Conservation (phyloP, 495 filamentous ascomycete genomes). For the Tricharina praecox region DNA sequence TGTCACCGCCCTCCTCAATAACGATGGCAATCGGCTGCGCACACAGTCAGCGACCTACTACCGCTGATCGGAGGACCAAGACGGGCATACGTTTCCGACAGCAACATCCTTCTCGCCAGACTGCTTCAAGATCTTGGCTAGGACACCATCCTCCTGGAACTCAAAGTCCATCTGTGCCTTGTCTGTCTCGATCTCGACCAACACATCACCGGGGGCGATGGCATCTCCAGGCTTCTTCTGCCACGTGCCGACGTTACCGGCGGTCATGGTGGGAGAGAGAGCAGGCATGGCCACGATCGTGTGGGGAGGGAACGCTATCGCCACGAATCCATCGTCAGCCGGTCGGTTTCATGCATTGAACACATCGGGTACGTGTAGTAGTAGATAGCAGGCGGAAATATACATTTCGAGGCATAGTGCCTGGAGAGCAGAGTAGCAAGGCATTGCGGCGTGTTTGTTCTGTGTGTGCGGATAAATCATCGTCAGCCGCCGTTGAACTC, state of each 20-base stretch:
- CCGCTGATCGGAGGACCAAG: constrained; percentile 8
- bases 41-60: constrained; percentile 28
- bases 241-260: constrained; percentile 94
- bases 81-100: constrained; percentile 71
- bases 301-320: constrained; percentile 74
- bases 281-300: constrained; percentile 95
- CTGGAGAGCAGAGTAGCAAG: constrained; percentile 35
- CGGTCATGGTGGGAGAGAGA: constrained; percentile 90
- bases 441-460: constrained; percentile 19
- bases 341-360: background rate
- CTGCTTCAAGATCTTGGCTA: constrained; percentile 90
- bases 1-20: constrained; percentile 76
- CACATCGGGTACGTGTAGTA: background rate
- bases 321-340: constrained; percentile 4
- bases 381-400: constrained; percentile 19
- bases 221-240: constrained; percentile 88
- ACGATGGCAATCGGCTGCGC: constrained; percentile 83
- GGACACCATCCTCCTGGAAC: constrained; percentile 92
- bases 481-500: constrained; percentile 13
- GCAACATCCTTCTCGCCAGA: constrained; percentile 86
- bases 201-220: constrained; percentile 82
- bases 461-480: no score
- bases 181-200: constrained; percentile 99
- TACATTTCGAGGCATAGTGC: constrained; percentile 68
- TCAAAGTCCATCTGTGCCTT: constrained; percentile 99